Conservation (phyloP, 73 alveolate species). For the Breviolum minutum region DNA sequence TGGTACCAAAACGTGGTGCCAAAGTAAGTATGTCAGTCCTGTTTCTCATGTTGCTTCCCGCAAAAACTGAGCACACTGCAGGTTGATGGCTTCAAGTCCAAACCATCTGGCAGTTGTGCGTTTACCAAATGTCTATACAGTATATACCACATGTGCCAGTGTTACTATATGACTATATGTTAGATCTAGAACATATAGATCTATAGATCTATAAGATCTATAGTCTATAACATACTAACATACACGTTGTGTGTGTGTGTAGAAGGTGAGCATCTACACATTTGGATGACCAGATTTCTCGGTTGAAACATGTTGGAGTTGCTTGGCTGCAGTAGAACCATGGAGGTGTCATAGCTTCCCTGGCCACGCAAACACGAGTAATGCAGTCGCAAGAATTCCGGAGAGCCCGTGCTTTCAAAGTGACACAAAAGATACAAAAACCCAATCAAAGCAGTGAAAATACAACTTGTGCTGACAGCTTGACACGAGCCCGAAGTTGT, state of each 20-base stretch:
- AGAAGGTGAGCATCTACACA: neutral
- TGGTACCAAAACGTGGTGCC: too few relatives aligned
- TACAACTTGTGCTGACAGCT: neutral
- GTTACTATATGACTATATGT: neutral
- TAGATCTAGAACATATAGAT: neutral
- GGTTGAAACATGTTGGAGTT: too few relatives aligned
- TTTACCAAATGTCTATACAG: too few relatives aligned
- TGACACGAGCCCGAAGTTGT: too few relatives aligned
- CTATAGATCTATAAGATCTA: neutral
- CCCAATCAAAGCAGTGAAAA: neutral
- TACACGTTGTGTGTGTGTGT: neutral
- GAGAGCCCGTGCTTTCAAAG: too few relatives aligned
- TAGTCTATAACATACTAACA: neutral
- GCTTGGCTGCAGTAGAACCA: conserved; percentile 73
- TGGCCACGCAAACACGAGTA: neutral
- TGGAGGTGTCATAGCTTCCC: conserved; percentile 79
- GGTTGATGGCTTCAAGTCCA: conserved; percentile 70
- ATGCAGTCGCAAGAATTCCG: too few relatives aligned
- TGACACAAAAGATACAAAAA: too few relatives aligned
- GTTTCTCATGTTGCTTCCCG: too few relatives aligned
- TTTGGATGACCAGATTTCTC: neutral
- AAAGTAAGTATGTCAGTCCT: too few relatives aligned
- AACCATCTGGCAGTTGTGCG: conserved; percentile 26
- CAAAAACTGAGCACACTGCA: neutral
- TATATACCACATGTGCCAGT: neutral